phyloP scores from a whole-genome alignment of 768 basidiomycete species.

The Panus rudis region DNA sequence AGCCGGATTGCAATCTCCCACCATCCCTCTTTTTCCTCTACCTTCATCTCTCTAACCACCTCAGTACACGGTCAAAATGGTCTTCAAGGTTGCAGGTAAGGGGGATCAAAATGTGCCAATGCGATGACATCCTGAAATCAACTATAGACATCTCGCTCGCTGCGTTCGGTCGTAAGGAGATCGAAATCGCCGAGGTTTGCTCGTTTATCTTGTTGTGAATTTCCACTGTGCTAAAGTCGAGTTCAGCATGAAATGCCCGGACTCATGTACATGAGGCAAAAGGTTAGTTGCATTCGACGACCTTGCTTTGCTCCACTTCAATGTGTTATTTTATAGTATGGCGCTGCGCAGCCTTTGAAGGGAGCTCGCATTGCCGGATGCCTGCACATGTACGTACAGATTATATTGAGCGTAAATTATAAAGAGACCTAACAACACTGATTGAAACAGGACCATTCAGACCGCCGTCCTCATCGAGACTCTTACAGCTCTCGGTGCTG shows the following conservation, averaged over 20 bases:
- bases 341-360: constrained; percentile 74
- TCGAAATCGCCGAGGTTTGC: constrained; percentile 93
- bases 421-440: constrained; percentile 5
- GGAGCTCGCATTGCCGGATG: constrained; percentile 97
- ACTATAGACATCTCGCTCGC: constrained; percentile 85
- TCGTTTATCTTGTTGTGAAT: constrained; percentile 12
- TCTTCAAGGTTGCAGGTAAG: constrained; percentile 91
- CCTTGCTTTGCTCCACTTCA: constrained; percentile 11
- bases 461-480: constrained; percentile 99
- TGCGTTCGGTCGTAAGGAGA: constrained; percentile 99
- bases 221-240: constrained; percentile 2
- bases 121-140: neutral
- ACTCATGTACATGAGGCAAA: constrained; percentile 86
- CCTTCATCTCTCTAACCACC: constrained; percentile 19
- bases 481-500: constrained; percentile 87
- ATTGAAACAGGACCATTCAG: constrained; percentile 82
- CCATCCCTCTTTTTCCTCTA: constrained; percentile 11
- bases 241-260: constrained; percentile 88
- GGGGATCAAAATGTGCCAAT: no score
- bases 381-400: constrained; percentile 82
- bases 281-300: constrained; percentile 39
- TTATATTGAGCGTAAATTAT: no score
- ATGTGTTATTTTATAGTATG: constrained; percentile 66
- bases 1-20: no score
- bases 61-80: constrained; percentile 52